Base-by-base conservation (phyloP, 139 green algal genomes). In the Coelastrella sp. region DNA sequence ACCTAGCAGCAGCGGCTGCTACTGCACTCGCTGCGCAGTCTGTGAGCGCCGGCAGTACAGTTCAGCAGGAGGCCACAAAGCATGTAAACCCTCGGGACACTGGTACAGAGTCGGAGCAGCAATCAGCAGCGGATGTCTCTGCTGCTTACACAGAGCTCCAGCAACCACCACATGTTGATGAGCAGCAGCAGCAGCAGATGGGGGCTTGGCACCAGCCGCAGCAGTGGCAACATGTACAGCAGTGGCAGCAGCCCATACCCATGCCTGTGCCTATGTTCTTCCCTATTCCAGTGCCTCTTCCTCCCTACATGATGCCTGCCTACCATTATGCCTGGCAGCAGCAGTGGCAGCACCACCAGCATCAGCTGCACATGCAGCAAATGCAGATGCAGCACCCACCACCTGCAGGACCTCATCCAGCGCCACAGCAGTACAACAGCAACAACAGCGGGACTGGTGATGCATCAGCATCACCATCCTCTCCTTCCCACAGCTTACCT, bases 201-300 rank as follows among this genome's bases (percentile, higher is more conserved):
- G 41, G 25, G 41, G n/a, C 34, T 25, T 62, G 71, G 71, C 71
- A 79, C 25, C 48, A 57, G 30, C 32, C 30, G 41, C 71, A 79
- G 41, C 48, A 57, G 30, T 38, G 32, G 41, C 71, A 79, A 41
- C 71, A 79, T 41, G 17, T n/a, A 41, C 71, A 79, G 41, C 71
- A 78, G 34, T 50, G 35, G 69, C 69, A 79, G 41, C 71, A 79
- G 41, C 71, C 34, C 11, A 60, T 62, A 41, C 71, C 40, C 9
- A 62, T 79, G 71, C 40, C 71, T 51, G 41, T 79, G 43, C 71
- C 45, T 21, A 79, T 79, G 71, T 79, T 79, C 71, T 79, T 79
- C n/a, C 71, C 71, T 38, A 25, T 79, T 4, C 71, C 71, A 43
- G n/a, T 79, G n/a, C 41, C 71, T 8, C 27, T 79, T 9, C 41